These are phyloP conservation scores for Casuarina equisetifolia DNA, from an alignment of 306 rosid species.

Conservation along the genomic window DNA sequence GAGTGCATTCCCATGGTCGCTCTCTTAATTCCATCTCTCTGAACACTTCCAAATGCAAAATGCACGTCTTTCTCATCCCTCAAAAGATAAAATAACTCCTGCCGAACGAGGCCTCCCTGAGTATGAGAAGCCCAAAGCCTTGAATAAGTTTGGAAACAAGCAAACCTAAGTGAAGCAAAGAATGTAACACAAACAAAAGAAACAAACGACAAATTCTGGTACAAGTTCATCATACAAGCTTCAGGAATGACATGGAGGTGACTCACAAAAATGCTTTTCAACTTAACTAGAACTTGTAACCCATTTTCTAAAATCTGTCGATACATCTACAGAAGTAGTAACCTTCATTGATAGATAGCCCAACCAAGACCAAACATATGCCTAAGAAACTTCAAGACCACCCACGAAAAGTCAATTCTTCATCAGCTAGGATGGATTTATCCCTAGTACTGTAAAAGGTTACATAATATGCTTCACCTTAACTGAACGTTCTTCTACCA, in stretches of 20 bases:
- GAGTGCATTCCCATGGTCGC: slow-evolving; percentile 64
- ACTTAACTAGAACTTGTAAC: not conserved
- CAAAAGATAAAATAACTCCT: slow-evolving; percentile 65
- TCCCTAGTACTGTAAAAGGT: not conserved
- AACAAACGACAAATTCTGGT: not conserved
- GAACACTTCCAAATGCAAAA: slow-evolving; percentile 71
- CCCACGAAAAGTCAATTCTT: not conserved
- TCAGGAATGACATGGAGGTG: not conserved
- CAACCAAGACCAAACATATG: not conserved
- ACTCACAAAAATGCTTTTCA: not conserved
- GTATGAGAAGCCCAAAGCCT: not conserved
- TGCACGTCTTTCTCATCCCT: slow-evolving; percentile 73
- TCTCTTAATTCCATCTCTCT: slow-evolving; percentile 54
- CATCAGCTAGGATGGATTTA: not conserved
- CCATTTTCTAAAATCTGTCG: not conserved
- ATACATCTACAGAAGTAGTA: not conserved
- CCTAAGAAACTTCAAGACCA: not conserved
- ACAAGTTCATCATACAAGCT: not conserved
- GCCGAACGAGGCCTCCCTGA: slow-evolving; percentile 75
- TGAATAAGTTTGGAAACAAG: not conserved
- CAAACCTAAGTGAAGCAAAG: not conserved
- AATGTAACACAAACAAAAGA: slow-evolving; percentile 1
- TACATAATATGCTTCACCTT: not conserved
- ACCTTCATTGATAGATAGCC: not conserved
- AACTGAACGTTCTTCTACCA: too few species aligned